phyloP scores from a whole-genome alignment of 139 green algal species.

The Limnomonas spitsbergensis region DNA sequence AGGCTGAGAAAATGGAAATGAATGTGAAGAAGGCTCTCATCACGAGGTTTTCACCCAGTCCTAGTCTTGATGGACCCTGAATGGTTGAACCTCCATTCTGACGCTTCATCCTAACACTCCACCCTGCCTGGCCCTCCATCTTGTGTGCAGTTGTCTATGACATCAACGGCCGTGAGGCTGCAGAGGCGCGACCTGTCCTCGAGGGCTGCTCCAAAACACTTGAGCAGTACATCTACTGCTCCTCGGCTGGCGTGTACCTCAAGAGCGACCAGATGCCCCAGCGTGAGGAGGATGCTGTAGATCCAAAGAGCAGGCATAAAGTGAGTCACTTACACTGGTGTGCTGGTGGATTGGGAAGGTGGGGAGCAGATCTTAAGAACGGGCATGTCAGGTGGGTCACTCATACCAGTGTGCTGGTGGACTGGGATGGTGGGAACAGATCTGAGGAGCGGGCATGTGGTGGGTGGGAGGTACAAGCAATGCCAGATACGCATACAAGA shows the following conservation, averaged over 20 bases:
- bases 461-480: too few species aligned
- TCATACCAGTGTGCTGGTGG: too few species aligned
- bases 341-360: background rate
- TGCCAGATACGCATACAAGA: too few species aligned
- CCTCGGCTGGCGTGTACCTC: constrained; percentile 88
- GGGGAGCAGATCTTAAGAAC: constrained; percentile 5
- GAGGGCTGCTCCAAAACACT: constrained; percentile 36
- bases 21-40: too few species aligned
- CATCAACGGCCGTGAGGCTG: constrained; percentile 92
- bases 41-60: too few species aligned
- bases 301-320: constrained; percentile 92
- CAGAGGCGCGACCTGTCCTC: constrained; percentile 74
- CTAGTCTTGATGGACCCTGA: too few species aligned
- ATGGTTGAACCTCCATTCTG: too few species aligned
- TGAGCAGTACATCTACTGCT: constrained; percentile 62
- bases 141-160: constrained; percentile 85
- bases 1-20: too few species aligned
- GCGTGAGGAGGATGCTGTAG: constrained; percentile 81
- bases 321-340: constrained; percentile 29
- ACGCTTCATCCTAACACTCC: too few species aligned
- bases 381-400: background rate
- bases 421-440: too few species aligned
- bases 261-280: constrained; percentile 94
- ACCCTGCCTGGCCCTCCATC: too few species aligned
- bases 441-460: too few species aligned